phyloP scores from a whole-genome alignment of 768 basidiomycete species.

The Strobilomyces dryophilus region DNA sequence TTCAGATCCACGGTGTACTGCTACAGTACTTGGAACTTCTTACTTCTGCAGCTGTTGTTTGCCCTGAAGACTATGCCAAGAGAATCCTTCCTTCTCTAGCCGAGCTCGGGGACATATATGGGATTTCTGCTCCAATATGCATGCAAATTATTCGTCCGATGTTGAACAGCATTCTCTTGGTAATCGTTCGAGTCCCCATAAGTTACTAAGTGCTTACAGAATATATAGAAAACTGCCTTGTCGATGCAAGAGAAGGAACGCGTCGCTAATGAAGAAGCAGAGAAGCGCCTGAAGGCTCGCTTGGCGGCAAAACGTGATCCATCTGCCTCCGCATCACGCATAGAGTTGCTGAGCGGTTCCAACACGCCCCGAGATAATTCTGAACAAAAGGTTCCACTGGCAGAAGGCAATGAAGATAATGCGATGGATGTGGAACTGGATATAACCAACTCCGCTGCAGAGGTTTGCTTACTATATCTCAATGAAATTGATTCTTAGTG shows the following conservation, averaged over 20 bases:
- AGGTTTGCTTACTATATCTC: constrained; percentile 13
- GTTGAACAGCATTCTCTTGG: constrained; percentile 58
- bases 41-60: constrained; percentile 62
- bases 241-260: constrained; percentile 66
- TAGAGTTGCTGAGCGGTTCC: constrained; percentile 55
- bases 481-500: background rate
- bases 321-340: constrained; percentile 46
- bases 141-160: constrained; percentile 94
- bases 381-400: constrained; percentile 23
- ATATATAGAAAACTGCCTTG: constrained; percentile 51
- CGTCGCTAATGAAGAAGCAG: constrained; percentile 67
- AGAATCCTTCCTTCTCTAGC: constrained; percentile 70
- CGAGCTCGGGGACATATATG: constrained; percentile 72
- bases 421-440: constrained; percentile 51
- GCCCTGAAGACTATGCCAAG: constrained; percentile 67
- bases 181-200: constrained; percentile 28
- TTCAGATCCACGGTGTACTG: constrained; percentile 85
- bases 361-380: constrained; percentile 25
- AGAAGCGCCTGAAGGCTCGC: constrained; percentile 77
- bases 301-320: constrained; percentile 73
- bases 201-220: constrained; percentile 6
- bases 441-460: constrained; percentile 22
- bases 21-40: constrained; percentile 91
- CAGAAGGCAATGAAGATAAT: constrained; percentile 40
- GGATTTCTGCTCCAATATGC: constrained; percentile 79